Evolutionary conservation across 176 grass and related monocot species (phyloP).

Genomic region (Bonia amplexicaulis): DNA sequence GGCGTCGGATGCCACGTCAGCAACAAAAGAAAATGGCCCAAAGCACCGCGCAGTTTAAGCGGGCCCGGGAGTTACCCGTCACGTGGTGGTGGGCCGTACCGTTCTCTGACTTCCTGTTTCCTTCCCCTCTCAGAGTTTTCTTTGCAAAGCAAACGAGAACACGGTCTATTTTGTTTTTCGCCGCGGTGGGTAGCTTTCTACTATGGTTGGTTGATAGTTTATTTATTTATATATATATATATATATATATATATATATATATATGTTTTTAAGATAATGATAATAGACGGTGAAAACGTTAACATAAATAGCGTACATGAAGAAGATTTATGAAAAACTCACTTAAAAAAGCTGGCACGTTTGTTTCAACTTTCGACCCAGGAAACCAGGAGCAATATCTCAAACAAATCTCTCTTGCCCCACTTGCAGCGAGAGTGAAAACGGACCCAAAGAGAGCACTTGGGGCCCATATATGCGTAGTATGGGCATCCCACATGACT

Average conservation of each 20-base stretch:
- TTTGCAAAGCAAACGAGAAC: not conserved
- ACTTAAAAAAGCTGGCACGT: rapidly evolving
- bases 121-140: not conserved
- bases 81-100: not conserved
- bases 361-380: too few relatives aligned
- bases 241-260: too few relatives aligned
- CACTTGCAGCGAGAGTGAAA: not conserved
- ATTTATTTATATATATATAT: too few relatives aligned
- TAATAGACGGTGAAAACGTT: too few relatives aligned
- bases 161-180: too few relatives aligned
- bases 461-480: not conserved
- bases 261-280: too few relatives aligned
- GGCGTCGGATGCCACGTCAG: not conserved
- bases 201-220: rapidly evolving
- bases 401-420: not conserved
- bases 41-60: not conserved
- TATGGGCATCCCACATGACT: not conserved
- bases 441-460: not conserved
- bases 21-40: not conserved
- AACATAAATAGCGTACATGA: too few relatives aligned
- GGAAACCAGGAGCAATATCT: not conserved
- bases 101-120: not conserved
- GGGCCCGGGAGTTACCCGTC: not conserved
- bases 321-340: too few relatives aligned
- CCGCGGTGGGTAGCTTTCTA: rapidly evolving